Evolutionary conservation across 177 flowering plant species (phyloP), one percentile per base, ranked within the genome.

Genomic region (Vitis hybrid): DNA sequence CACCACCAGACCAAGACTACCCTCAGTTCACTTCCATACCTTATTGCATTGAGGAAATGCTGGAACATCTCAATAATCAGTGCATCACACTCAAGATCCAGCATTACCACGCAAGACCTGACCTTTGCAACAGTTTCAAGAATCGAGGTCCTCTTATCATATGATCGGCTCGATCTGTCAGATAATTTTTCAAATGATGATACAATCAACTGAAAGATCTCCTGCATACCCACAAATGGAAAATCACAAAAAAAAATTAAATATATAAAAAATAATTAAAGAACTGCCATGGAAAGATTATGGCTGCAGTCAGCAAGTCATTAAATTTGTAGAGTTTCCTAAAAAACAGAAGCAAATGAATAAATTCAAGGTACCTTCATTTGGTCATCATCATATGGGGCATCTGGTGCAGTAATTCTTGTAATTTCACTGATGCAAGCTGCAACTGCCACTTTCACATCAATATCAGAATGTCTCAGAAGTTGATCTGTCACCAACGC

Each of bases 101-200:
- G 60, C 94, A 90, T 90, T 58, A 90, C 84, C 58, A 90, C 90
- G 63, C 88, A 88, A 1, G 94, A 90, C 67, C 92, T 77, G 55
- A 90, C 89, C 75, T 84, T 90, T 24, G 92, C 84, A 67, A 90
- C 89, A 73, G 90, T 90, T 64, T 90, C 90, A 63, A 90, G 89
- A 70, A 88, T 84, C 3, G 82, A 71, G 14, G 78, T 75, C 79
- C 89, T 82, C 76, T 86, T 90, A 14, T 61, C 50, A 77, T 79
- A 84, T 18, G 94, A 90, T 52, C 77, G 76, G 66, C 86, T 86
- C 15, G 87, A 79, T 24, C 59, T 77, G 69, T 90, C 94, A 69
- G 63, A 58, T 62, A 90, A 75, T 55, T 83, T 66, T 72, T 86
- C 86, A 77, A 88, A 88, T 41, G 94, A 80, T 17, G 89, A 86